Base-by-base conservation (phyloP, 177 flowering plant genomes). In the Vitis hybrid region DNA sequence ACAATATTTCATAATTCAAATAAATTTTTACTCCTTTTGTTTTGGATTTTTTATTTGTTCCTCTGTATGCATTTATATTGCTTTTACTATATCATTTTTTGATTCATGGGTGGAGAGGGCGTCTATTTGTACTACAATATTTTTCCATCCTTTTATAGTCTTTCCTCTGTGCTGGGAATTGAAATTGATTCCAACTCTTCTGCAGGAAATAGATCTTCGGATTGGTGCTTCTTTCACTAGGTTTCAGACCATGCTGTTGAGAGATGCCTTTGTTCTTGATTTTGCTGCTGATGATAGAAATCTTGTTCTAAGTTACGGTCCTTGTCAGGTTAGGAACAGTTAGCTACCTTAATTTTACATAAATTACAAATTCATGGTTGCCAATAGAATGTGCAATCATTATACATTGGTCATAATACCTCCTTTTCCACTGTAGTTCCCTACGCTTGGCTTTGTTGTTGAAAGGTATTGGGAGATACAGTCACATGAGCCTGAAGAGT, bases 221-320 rank as follows among this genome's bases (percentile, higher is more conserved):
- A 94, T 95, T 76, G 99, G 99, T 71, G 99, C 99, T 54, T 95
- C 99, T 63, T 94, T 95, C 81, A 95, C 99, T 15, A 88, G 99
- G 74, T 95, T 95, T 72, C 99, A 95, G 82, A 95, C 99, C 12
- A 87, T 94, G 97, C 81, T 95, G 66, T 69, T 95, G 76, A 90
- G 71, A 79, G 95, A 94, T 85, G 88, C 88, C 58, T 94, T 92
- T 80, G 68, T 81, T 64, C 74, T 95, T 73, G 90, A 95, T 80
- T 73, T 82, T 56, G 73, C 73, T 72, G 71, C 83, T n/a, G 88
- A 87, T 74, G 92, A 84, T 64, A 85, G 81, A 73, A 90, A 76
- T 81, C 72, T 89, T 76, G 86, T 95, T 72, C 74, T 95, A 55
- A 95, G 98, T 80, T 95, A 95, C 80, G 99, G 99, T 67, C 99